Base-by-base conservation (phyloP, 2,329 filamentous ascomycete genomes). In the Furcasterigmium sp. region DNA sequence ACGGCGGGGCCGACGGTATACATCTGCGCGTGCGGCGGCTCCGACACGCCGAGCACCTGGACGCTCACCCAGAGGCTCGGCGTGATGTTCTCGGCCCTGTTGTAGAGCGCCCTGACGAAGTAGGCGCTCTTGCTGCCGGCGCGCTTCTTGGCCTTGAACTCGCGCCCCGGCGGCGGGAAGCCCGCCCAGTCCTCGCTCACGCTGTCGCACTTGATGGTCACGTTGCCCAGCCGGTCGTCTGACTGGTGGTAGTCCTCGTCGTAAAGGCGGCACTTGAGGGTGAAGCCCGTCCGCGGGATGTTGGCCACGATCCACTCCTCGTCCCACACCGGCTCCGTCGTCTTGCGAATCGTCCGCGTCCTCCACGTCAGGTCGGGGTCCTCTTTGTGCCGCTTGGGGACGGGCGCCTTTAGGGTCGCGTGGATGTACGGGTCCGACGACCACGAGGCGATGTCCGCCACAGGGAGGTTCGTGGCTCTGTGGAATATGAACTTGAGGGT, bases 71-170 rank as follows among this genome's bases (percentile, higher is more conserved):
- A 77, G 3, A 96, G 64, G 26, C 73, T 70, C 0, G 87, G 88
- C 7, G 80, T 82, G 67, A 93, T 80, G 8, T 18, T 17, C 50
- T 85, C 78, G 37, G 78, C 67, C 26, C 75, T 70, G 9, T 76
- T 79, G 5, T 81, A 75, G 34, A 87, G 69, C 14, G 81, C 82
- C 48, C 87, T 84, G 47, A 91, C 65, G 1, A 88, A 56, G 56
- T 93, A 94, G 11, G 91, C 91, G 28, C 90, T 78, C 67, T 95
- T 95, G 68, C 88, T 95, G 13, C 84, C 90, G 60, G 85, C 79
- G 40, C 86, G 82, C 69, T 93, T 95, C 72, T 87, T 90, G 44
- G 93, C 79, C 42, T 82, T 75, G 58, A 82, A 93, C 13, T 70
- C 65, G 47, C 80, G 69, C 3, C 67, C 70, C 0, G 68, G 67